Base-by-base conservation (phyloP, 306 rosid genomes). In the Inga leiocalycina region DNA sequence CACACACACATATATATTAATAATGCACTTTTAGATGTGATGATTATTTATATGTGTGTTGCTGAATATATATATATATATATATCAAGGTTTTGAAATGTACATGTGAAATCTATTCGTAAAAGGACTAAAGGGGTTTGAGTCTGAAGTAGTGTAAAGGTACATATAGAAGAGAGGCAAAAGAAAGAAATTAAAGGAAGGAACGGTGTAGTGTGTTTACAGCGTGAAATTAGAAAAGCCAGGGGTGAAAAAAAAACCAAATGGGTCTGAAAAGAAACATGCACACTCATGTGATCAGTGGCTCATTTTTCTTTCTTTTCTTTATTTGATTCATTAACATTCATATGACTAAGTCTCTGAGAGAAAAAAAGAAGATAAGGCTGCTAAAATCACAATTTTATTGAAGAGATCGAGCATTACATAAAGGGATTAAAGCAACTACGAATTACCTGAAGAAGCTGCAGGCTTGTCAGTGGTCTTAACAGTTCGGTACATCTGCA, bases 401-500 rank as follows among this genome's bases (percentile, higher is more conserved):
- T 49, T 49, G 54, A 85, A 68, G 87, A 67, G 68, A 52, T 52
- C 16, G 16, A 16, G 13, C 14, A 45, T 45, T 9, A 45, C 10
- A 9, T 49, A 6, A 17, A 75, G 89, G 78, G n/a, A 35, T 37
- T 69, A 41, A 69, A 41, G 51, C 91, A 90, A 83, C 20, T 82
- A 71, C 83, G 91, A 93, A 93, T 91, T 94, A 94, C 98, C 98
- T 87, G 98, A 91, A 74, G 97, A 94, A 77, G 97, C 94, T 9
- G 94, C 95, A 87, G 98, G 97, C 68, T 91, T 94, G 94, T 91
- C 97, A 87, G 98, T 94, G 68, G 97, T 94, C 88, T 93, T 94
- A 81, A 94, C 97, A 87, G 98, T 94, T 80, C 98, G 88, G 87
- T 94, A 94, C 98, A 94, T 94, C 98, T 94, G 91, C 71, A 77